phyloP scores from a whole-genome alignment of 768 basidiomycete species.

The Trametes coccinea region DNA sequence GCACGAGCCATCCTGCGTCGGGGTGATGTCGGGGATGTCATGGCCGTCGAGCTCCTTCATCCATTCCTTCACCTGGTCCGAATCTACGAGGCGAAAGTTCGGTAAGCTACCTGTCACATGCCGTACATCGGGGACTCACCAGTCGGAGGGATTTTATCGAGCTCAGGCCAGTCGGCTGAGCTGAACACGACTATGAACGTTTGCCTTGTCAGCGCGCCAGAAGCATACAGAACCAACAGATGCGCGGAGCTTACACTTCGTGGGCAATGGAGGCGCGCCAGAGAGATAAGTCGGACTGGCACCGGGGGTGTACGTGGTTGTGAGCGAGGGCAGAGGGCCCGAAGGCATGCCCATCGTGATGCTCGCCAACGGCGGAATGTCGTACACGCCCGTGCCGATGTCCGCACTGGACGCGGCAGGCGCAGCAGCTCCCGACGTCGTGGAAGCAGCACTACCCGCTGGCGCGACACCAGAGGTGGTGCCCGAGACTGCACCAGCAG shows the following conservation, averaged over 20 bases:
- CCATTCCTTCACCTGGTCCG: slow-evolving; percentile 69
- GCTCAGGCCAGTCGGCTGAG: slow-evolving; percentile 57
- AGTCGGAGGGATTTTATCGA: slow-evolving; percentile 61
- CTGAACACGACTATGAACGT: slow-evolving; percentile 43
- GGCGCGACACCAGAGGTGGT: slow-evolving; percentile 21
- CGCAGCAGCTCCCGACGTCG: slow-evolving; percentile 10
- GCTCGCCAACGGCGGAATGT: slow-evolving; percentile 56
- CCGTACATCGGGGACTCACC: slow-evolving; percentile 38
- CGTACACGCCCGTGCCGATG: slow-evolving; percentile 39
- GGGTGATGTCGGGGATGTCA: slow-evolving; percentile 63
- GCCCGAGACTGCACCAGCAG: slow-evolving; percentile 4
- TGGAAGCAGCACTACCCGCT: slow-evolving; percentile 17
- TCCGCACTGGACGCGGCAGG: slow-evolving; percentile 12
- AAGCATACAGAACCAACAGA: neutral
- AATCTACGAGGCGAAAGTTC: slow-evolving; percentile 39
- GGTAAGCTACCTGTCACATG: too few species aligned
- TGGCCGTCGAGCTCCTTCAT: slow-evolving; percentile 72
- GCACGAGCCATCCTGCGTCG: slow-evolving; percentile 73
- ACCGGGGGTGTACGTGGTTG: slow-evolving; percentile 58
- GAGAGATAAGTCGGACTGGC: slow-evolving; percentile 55
- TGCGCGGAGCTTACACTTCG: slow-evolving; percentile 16
- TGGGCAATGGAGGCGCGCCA: slow-evolving; percentile 68
- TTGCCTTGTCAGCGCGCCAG: neutral
- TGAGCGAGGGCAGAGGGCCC: slow-evolving; percentile 46
- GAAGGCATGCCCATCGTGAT: slow-evolving; percentile 68